Conservation (phyloP, 495 filamentous ascomycete species). For the Aspergillus mulundensis region DNA sequence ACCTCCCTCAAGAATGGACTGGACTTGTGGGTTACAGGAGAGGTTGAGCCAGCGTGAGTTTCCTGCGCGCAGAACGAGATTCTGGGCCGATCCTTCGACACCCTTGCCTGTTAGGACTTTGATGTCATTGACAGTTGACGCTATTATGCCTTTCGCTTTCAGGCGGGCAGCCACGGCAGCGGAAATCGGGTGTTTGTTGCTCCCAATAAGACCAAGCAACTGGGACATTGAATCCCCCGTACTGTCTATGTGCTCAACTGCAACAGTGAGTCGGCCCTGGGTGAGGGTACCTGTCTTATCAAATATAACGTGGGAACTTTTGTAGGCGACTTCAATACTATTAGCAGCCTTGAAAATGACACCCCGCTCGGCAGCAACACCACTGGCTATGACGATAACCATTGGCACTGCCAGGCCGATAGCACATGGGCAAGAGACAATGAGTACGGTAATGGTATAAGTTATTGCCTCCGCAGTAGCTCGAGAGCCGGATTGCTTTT, state of each 20-base stretch:
- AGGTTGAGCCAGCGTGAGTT: conserved; percentile 60
- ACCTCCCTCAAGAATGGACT: conserved; percentile 38
- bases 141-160: conserved; percentile 22
- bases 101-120: conserved; percentile 53
- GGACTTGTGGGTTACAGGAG: conserved; percentile 35
- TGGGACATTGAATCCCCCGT: conserved; percentile 18
- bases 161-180: conserved; percentile 52
- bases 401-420: conserved; percentile 78
- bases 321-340: conserved; percentile 59
- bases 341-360: conserved; percentile 66
- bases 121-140: conserved; percentile 34
- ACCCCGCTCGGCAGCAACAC: conserved; percentile 63
- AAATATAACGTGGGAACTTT: conserved; percentile 66
- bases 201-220: conserved; percentile 45
- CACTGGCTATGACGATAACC: conserved; percentile 70
- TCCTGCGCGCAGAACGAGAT: conserved; percentile 47
- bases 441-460: conserved; percentile 69
- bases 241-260: neutral
- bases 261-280: conserved; percentile 52
- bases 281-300: conserved; percentile 84
- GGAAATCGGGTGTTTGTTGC: conserved; percentile 68
- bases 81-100: conserved; percentile 33
- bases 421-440: conserved; percentile 79
- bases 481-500: no score
- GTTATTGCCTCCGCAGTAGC: no score